Conservation (phyloP, 495 filamentous ascomycete genomes). For the Trichocladium antarcticum region DNA sequence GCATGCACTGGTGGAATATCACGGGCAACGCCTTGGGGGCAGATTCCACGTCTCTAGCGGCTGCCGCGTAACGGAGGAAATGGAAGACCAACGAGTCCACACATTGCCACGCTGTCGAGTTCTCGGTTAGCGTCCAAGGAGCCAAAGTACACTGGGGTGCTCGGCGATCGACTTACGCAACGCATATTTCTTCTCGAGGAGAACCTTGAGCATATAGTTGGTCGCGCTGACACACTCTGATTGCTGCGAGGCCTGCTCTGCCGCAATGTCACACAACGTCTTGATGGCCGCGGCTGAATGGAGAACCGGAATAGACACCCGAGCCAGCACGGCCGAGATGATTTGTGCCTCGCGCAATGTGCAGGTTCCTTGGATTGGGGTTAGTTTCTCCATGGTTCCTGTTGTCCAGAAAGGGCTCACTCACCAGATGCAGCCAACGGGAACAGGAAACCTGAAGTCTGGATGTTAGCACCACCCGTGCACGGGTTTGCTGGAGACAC, state of each 20-base stretch:
- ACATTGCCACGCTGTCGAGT: slow-evolving; percentile 56
- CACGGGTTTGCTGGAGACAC: background rate
- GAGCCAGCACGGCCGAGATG: slow-evolving; percentile 66
- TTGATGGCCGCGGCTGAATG: slow-evolving; percentile 89
- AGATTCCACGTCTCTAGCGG: slow-evolving; percentile 15
- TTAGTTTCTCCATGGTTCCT: background rate
- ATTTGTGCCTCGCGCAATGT: slow-evolving; percentile 88
- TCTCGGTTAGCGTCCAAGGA: background rate
- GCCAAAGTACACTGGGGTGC: background rate
- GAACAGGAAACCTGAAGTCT: slow-evolving; percentile 52
- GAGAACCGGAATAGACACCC: slow-evolving; percentile 69
- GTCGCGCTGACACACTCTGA: slow-evolving; percentile 72
- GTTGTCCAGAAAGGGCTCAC: background rate
- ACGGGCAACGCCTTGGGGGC: slow-evolving; percentile 42
- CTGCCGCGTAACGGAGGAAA: slow-evolving; percentile 77
- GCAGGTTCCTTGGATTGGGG: slow-evolving; percentile 44
- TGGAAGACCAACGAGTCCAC: slow-evolving; percentile 93
- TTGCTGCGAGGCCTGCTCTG: slow-evolving; percentile 61
- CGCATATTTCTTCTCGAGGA: slow-evolving; percentile 95
- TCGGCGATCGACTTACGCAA: slow-evolving; percentile 42
- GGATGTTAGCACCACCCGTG: background rate
- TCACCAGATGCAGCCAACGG: slow-evolving; percentile 59
- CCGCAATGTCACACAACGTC: slow-evolving; percentile 83
- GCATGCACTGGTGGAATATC: slow-evolving; percentile 74
- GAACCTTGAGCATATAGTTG: slow-evolving; percentile 81